phyloP scores from a whole-genome alignment of 169 alveolate species.

The Plasmodium sp. region DNA sequence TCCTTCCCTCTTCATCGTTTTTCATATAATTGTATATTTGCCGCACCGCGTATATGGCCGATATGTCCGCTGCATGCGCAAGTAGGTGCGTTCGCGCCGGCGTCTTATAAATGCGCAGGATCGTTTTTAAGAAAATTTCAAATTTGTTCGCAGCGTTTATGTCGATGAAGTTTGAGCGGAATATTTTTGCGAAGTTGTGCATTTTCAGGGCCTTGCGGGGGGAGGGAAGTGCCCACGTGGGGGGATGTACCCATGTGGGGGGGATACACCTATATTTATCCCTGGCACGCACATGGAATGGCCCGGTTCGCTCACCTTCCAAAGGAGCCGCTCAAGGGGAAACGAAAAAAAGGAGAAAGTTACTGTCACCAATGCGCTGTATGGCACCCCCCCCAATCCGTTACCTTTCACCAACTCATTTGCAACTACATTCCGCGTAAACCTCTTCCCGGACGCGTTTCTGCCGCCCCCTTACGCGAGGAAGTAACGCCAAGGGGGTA shows the following conservation, averaged over 20 bases:
- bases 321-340: not conserved
- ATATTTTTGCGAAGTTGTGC: constrained; percentile 53
- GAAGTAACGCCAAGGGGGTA: not conserved
- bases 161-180: constrained; percentile 61
- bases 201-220: not conserved
- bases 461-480: not conserved
- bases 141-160: constrained; percentile 26
- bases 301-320: not conserved
- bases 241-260: not conserved
- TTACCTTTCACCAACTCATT: not conserved
- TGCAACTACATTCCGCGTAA: not conserved
- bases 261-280: not conserved
- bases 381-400: not conserved
- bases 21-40: constrained; percentile 50
- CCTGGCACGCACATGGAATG: not conserved
- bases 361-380: not conserved
- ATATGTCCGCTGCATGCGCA: constrained; percentile 76
- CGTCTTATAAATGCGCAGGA: constrained; percentile 46
- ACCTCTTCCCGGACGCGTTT: not conserved
- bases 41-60: constrained; percentile 48
- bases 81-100: constrained; percentile 65
- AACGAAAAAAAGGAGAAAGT: not conserved
- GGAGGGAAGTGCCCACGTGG: not conserved
- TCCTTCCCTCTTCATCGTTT: constrained; percentile 70
- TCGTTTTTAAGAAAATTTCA: constrained; percentile 60